These are phyloP conservation scores for Termitomyces sp. DNA, from an alignment of 768 basidiomycete genomes.

Conservation along the genomic window DNA sequence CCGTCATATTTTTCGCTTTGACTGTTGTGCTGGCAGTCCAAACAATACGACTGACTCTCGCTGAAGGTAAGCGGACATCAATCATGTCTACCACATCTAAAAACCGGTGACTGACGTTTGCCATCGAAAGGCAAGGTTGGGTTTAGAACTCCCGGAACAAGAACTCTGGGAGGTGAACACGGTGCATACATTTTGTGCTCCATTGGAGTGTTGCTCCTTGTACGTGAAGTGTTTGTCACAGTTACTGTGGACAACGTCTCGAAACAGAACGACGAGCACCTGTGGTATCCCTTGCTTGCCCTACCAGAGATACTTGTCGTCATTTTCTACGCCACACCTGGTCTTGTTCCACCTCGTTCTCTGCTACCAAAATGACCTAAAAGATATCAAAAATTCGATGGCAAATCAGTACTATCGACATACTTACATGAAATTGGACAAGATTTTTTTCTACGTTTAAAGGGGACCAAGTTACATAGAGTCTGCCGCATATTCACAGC, in stretches of 20 bases:
- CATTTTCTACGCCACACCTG: conserved; percentile 28
- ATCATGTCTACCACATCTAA: conserved; percentile 8
- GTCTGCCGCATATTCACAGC: too few species aligned
- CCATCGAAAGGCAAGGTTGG: neutral
- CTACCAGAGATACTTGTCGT: conserved; percentile 37
- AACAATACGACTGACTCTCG: conserved; percentile 18
- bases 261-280: conserved; percentile 28
- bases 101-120: neutral
- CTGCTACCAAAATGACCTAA: conserved; percentile 20
- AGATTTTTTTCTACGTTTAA: too few species aligned
- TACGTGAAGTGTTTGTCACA: conserved; percentile 33
- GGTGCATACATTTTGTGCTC: conserved; percentile 26
- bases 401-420: neutral
- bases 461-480: neutral
- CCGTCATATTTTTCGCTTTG: conserved; percentile 33
- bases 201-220: conserved; percentile 33
- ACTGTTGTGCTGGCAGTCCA: conserved; percentile 30
- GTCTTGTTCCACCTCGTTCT: conserved; percentile 33
- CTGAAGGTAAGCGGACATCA: conserved; percentile 12
- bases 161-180: conserved; percentile 23
- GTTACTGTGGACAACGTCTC: conserved; percentile 26
- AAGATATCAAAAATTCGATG: conserved; percentile 7
- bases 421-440: too few species aligned
- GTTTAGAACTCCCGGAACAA: neutral
- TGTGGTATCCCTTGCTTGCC: conserved; percentile 40